These are phyloP conservation scores for Lenwebbia sp. DNA, from an alignment of 345 rosid species.

Conservation along the genomic window DNA sequence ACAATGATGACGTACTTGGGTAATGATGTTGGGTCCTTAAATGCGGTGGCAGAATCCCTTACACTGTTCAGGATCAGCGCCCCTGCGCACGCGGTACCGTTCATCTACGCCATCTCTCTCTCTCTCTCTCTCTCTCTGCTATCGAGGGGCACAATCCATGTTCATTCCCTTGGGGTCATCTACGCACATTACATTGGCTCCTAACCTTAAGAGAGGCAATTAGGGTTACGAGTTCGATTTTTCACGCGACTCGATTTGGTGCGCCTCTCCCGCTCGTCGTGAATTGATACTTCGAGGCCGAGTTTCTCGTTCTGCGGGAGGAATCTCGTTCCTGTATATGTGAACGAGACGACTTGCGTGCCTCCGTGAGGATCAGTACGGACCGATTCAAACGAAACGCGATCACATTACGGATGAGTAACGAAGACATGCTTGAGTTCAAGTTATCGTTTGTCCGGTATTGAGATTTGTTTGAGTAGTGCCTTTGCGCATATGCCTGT, in stretches of 20 bases:
- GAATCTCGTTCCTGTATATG: not conserved
- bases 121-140: not conserved
- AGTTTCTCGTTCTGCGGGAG: not conserved
- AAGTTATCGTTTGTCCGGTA: not conserved
- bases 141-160: not conserved
- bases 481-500: not conserved
- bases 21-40: not conserved
- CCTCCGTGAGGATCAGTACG: not conserved
- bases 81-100: not conserved
- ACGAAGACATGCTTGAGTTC: not conserved
- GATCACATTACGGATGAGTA: not conserved
- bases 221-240: not conserved
- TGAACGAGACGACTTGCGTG: not conserved
- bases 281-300: not conserved
- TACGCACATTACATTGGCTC: not conserved
- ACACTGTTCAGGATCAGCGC: not conserved
- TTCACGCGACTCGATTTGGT: not conserved
- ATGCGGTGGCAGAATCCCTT: not conserved
- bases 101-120: not conserved
- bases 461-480: not conserved
- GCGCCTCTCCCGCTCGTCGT: not conserved
- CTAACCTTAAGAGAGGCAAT: not conserved
- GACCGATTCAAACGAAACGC: not conserved
- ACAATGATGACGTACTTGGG: slow-evolving; percentile 1
- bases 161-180: not conserved